These are phyloP conservation scores for Hemisphaericaspora xylanilytica DNA, from an alignment of 1,139 yeast species.

Conservation along the genomic window DNA sequence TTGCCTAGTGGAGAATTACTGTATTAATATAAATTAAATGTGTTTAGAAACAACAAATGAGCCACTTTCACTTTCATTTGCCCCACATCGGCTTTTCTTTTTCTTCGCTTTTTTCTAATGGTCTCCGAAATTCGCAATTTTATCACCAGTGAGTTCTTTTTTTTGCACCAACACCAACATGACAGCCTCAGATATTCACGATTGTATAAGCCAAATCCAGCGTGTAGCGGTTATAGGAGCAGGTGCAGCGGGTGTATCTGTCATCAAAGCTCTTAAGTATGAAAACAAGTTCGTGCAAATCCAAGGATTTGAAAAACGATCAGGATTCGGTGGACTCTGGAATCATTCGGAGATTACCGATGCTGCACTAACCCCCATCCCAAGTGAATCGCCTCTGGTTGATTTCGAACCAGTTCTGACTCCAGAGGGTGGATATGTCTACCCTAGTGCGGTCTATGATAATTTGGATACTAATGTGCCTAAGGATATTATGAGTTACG, in stretches of 20 bases:
- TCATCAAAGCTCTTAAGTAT: slow-evolving; percentile 1
- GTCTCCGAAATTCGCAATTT: too few species aligned
- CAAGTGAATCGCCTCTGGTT: slow-evolving; percentile 2
- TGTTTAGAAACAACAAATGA: too few species aligned
- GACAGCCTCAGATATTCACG: slow-evolving; percentile 3
- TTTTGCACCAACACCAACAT: background rate
- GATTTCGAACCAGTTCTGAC: background rate
- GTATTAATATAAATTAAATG: background rate
- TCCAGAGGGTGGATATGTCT: background rate
- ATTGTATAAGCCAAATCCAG: background rate
- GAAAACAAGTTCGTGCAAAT: background rate
- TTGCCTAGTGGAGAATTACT: background rate
- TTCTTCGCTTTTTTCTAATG: background rate
- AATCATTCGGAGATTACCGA: slow-evolving; percentile 1
- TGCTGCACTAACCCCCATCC: background rate
- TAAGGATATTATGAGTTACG: slow-evolving; percentile 41
- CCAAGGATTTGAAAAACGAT: slow-evolving; percentile 6
- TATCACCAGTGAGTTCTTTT: too few species aligned
- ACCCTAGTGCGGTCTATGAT: slow-evolving; percentile 39
- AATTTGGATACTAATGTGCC: slow-evolving; percentile 46
- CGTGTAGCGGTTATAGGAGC: slow-evolving; percentile 6
- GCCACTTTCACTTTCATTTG: too few species aligned
- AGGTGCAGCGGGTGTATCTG: slow-evolving; percentile 4
- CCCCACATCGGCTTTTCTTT: too few species aligned
- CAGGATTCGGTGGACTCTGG: slow-evolving; percentile 5